Evolutionary conservation across 495 filamentous ascomycete genomes (phyloP), one percentile per base, ranked within the genome.

Genomic region (Paragyromitra xinjiangensis): DNA sequence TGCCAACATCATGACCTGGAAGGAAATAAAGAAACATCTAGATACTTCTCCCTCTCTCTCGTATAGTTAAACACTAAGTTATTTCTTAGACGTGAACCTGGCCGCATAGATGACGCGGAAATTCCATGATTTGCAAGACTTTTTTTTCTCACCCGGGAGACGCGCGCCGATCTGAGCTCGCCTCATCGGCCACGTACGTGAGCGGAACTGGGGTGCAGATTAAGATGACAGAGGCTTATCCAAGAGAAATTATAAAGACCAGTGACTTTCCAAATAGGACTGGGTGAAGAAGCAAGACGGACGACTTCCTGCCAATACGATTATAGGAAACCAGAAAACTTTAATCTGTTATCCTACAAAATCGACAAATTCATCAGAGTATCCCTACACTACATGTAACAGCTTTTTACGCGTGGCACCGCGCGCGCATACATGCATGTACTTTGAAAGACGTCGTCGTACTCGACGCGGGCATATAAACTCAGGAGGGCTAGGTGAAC

Each of bases 121-220:
- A 64, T 19, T 34, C 39, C 2, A 48, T 34, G 48, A 14, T 50
- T 61, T 12, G 44, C 29, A 16, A 34, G 42, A 44, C 37, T 12
- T 53, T 42, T 59, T 55, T 62, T 37, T 29, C 37, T 64, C 55
- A 16, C 56, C 53, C 58, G 24, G 58, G 58, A 64, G 45, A 65
- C 68, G 61, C 58, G 65, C 58, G 73, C 62, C 67, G 73, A 56
- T 67, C 63, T 29, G 63, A 14, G 26, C 71, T 67, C 39, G 51
- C 67, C 59, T 64, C 67, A 76, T 76, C 73, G 48, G 73, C 65
- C 65, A 75, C 66, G 73, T 70, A 70, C 48, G 22, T 42, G 40
- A 37, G 42, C 62, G 71, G 29, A 65, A 58, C 69, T 55, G 70
- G 71, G 29, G 71, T 56, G 59, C 64, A 75, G 56, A 37, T 56